phyloP scores from a whole-genome alignment of 345 rosid genomes.

The Salix arbutifolia region DNA sequence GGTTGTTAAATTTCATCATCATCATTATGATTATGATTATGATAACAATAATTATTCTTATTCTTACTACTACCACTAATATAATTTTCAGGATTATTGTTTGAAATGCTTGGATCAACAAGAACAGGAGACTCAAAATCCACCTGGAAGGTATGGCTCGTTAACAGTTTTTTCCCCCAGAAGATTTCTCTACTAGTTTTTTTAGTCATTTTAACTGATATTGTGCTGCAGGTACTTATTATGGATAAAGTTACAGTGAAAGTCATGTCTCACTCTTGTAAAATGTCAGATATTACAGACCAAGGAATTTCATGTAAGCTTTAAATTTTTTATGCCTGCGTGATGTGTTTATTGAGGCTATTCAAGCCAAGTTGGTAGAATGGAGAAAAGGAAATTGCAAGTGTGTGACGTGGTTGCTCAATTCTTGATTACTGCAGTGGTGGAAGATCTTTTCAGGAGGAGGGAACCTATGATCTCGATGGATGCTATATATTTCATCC shows the following conservation, averaged over 20 bases:
- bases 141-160: constrained; percentile 60
- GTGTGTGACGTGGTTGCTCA: not conserved
- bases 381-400: not conserved
- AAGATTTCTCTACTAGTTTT: not conserved
- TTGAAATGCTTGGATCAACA: constrained; percentile 84
- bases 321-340: too few species aligned
- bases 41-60: too few species aligned
- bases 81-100: constrained; percentile 48
- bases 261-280: constrained; percentile 84
- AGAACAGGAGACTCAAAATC: constrained; percentile 61
- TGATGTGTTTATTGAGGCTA: too few species aligned
- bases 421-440: constrained; percentile 51
- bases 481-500: constrained; percentile 88
- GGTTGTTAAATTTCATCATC: too few species aligned
- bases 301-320: constrained; percentile 91
- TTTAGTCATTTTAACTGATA: not conserved
- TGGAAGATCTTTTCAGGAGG: constrained; percentile 90
- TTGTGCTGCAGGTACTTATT: constrained; percentile 58
- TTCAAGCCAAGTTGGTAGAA: too few species aligned
- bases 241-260: constrained; percentile 91
- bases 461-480: constrained; percentile 82
- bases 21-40: not conserved
- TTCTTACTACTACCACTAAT: too few species aligned
- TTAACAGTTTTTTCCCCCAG: not conserved
- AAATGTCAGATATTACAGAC: constrained; percentile 93